Conservation (phyloP, 2,329 filamentous ascomycete genomes). For the Monosporascus sp. region DNA sequence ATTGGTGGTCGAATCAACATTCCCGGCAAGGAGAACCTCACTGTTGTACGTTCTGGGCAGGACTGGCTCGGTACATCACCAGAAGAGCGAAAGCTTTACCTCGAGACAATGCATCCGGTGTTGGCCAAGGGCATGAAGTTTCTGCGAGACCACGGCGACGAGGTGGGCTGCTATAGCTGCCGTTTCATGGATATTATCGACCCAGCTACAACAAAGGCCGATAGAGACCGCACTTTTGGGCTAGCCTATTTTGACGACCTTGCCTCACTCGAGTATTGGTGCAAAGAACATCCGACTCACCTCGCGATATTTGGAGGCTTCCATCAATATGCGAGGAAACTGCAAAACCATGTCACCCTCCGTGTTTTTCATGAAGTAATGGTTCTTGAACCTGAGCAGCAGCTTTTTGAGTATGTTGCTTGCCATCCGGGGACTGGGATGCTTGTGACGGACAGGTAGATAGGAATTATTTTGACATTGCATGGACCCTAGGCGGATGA, state of each 20-base stretch:
- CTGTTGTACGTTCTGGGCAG: conserved; percentile 40
- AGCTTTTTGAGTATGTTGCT: conserved; percentile 36
- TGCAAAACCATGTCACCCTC: conserved; percentile 30
- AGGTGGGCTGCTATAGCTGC: conserved; percentile 39
- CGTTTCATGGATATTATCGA: conserved; percentile 39
- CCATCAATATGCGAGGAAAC: conserved; percentile 31
- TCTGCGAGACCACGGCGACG: conserved; percentile 34
- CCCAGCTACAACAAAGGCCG: conserved; percentile 8
- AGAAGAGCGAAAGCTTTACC: conserved; percentile 36
- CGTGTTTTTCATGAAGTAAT: conserved; percentile 36
- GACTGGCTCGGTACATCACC: conserved; percentile 37
- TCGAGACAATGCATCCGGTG: conserved; percentile 40
- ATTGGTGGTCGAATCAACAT: conserved; percentile 19
- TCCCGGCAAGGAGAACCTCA: conserved; percentile 33
- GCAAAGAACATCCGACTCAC: conserved; percentile 34
- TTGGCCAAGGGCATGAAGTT: conserved; percentile 39
- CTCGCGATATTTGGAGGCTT: conserved; percentile 36
- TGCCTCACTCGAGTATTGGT: conserved; percentile 33
- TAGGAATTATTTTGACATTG: too few relatives aligned
- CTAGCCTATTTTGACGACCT: conserved; percentile 38
- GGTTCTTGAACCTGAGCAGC: conserved; percentile 33
- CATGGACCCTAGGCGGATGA: too few relatives aligned
- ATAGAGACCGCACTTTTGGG: conserved; percentile 33
- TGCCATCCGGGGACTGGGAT: conserved; percentile 34
- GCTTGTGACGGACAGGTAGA: conserved; percentile 2